Conservation (phyloP, 306 rosid species). For the Lathyrus tuberosus region DNA sequence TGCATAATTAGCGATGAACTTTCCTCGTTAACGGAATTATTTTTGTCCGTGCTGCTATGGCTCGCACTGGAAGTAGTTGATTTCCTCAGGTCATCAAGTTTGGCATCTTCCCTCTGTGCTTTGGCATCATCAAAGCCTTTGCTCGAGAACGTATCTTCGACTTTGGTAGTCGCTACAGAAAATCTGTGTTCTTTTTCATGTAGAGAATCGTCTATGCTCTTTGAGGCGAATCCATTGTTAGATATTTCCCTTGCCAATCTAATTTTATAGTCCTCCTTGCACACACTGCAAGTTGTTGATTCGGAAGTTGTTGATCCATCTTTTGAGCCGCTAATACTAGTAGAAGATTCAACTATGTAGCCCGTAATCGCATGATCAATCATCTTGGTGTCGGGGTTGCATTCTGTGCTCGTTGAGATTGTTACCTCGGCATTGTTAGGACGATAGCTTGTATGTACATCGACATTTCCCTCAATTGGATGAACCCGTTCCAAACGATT, state of each 20-base stretch:
- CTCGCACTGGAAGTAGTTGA: conserved; percentile 25
- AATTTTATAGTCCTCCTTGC: conserved; percentile 53
- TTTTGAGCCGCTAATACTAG: conserved; percentile 59
- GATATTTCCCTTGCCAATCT: conserved; percentile 45
- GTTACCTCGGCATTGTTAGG: conserved; percentile 45
- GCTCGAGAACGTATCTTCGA: conserved; percentile 31
- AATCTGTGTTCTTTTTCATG: conserved; percentile 47
- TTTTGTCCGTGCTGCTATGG: conserved; percentile 37
- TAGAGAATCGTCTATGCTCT: conserved; percentile 47
- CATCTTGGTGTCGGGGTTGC: conserved; percentile 70
- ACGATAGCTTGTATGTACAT: conserved; percentile 37
- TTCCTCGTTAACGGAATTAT: conserved; percentile 47
- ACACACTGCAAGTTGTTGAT: conserved; percentile 55
- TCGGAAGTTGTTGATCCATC: conserved; percentile 69
- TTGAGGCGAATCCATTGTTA: conserved; percentile 45
- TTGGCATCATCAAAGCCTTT: conserved; percentile 40
- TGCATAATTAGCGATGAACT: conserved; percentile 43
- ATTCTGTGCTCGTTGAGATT: conserved; percentile 54
- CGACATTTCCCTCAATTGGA: conserved; percentile 49
- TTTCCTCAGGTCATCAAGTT: conserved; percentile 45
- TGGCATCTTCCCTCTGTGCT: conserved; percentile 41
- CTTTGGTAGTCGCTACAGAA: conserved; percentile 38
- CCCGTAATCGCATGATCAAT: conserved; percentile 63
- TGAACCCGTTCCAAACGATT: conserved; percentile 53
- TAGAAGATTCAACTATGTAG: conserved; percentile 53